Base-by-base conservation (phyloP, 805 yeast genomes). In the Candida alai region DNA sequence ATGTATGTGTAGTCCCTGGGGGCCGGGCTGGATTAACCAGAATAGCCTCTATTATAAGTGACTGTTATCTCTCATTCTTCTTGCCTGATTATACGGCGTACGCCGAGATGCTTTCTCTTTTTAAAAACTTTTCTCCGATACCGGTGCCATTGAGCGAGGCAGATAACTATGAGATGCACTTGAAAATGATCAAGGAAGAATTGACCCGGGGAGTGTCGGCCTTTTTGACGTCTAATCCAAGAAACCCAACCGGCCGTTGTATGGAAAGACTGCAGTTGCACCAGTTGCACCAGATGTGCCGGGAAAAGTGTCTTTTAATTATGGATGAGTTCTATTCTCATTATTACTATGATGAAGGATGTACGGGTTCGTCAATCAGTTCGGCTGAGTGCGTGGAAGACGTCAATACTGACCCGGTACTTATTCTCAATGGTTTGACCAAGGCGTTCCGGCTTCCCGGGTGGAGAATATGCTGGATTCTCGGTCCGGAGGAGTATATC, bases 311-410 rank as follows among this genome's bases (percentile, higher is more conserved):
- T 52, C 62, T 76, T 30, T 62, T 76, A 43, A 76, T 76, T 42
- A 76, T 76, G 82, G 82, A 76, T 54, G 82, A 76, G 45, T 76
- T 76, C 47, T 76, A 76, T 51, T 70, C 77, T 5, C 74, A 78
- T 43, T 76, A 74, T 48, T 73, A 74, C 48, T 76, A 76, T 47
- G 71, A 66, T 33, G 78, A 73, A 24, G 62, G 59, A 7, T 77
- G 80, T 39, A 53, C 66, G 6, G 82, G 81, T 4, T 64, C 71
- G 15, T 65, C 76, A 1, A 63, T 70, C 11, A 63, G 73, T 7
- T 69, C 78, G 4, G 76, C 79, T 4, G 65, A 65, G 38, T 68
- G 57, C 40, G 69, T 76, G 16, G 62, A 70, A 19, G 80, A 76
- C 43, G 81, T 76, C 16, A 68, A 76, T 45, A 55, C 54, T 35